A percentile compares a stretch with the other conserved stretches of the same genome.
Conservation (phyloP, 306 rosid species). For the Quercus robur region DNA sequence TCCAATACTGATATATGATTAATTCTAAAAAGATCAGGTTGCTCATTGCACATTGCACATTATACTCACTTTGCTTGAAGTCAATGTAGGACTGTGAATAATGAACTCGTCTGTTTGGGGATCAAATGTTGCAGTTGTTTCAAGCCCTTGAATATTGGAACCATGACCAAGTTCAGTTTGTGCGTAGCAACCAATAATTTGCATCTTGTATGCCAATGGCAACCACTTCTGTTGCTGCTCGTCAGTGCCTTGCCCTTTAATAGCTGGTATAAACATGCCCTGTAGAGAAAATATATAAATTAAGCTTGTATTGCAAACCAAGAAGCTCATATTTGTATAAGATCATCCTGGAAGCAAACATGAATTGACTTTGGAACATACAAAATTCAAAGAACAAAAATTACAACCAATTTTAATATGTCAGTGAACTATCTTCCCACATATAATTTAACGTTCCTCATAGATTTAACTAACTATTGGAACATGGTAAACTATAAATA, state of each 20-base stretch:
- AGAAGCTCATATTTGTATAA: background rate
- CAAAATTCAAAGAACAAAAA: slow-evolving; percentile 6
- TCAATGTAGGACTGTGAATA: slow-evolving; percentile 87
- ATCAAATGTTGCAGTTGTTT: slow-evolving; percentile 96
- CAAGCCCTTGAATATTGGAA: slow-evolving; percentile 97
- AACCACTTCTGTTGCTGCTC: slow-evolving; percentile 92
- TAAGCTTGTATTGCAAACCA: slow-evolving; percentile 6
- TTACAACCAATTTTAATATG: background rate
- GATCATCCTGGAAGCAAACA: background rate
- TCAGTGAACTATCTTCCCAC: background rate
- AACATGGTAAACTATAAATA: slow-evolving; percentile 4
- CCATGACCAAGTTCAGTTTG: slow-evolving; percentile 99
- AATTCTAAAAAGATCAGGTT: background rate
- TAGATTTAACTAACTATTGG: background rate
- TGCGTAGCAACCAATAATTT: slow-evolving; percentile 98
- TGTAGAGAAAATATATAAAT: slow-evolving; percentile 25
- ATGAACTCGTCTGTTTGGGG: slow-evolving; percentile 77
- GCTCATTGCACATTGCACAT: background rate
- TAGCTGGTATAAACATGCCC: slow-evolving; percentile 95
- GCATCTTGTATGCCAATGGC: slow-evolving; percentile 84
- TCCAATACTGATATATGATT: background rate
- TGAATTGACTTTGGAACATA: background rate
- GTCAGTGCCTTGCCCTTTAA: slow-evolving; percentile 87
- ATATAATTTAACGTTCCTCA: background rate
- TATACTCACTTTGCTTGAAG: slow-evolving; percentile 87